Conservation (phyloP, 345 rosid genomes). For the Cardamine resedifolia region DNA sequence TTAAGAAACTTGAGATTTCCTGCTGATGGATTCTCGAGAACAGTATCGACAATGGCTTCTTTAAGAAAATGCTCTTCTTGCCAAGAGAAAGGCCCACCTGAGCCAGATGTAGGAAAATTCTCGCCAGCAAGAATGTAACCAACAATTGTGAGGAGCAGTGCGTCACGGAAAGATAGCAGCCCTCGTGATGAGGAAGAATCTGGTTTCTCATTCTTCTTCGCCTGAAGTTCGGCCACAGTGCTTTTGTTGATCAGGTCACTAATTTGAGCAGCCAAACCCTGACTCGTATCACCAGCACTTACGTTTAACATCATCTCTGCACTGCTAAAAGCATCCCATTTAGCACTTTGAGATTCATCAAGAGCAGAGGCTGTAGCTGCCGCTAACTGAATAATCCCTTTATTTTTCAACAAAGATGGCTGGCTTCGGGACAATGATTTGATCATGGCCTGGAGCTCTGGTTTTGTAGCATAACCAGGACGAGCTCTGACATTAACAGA, state of each 20-base stretch:
- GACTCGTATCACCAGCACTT: slow-evolving; percentile 91
- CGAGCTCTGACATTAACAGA: slow-evolving; percentile 57
- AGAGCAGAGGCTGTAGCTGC: slow-evolving; percentile 65
- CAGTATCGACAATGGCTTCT: slow-evolving; percentile 80
- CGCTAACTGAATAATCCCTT: slow-evolving; percentile 86
- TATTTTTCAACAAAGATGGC: slow-evolving; percentile 61
- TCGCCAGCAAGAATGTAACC: slow-evolving; percentile 95
- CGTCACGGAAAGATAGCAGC: slow-evolving; percentile 70
- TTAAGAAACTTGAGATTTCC: slow-evolving; percentile 72
- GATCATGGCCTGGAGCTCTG: slow-evolving; percentile 70
- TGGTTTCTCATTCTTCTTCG: slow-evolving; percentile 44
- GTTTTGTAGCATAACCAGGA: slow-evolving; percentile 63
- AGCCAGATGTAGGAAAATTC: slow-evolving; percentile 91
- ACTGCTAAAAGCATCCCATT: slow-evolving; percentile 88
- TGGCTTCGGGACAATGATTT: slow-evolving; percentile 63
- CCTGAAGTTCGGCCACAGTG: slow-evolving; percentile 48
- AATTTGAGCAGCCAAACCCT: slow-evolving; percentile 91
- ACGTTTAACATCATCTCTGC: slow-evolving; percentile 84
- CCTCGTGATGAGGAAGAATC: slow-evolving; percentile 47
- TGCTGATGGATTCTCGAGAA: slow-evolving; percentile 67
- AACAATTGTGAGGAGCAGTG: slow-evolving; percentile 64
- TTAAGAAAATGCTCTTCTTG: slow-evolving; percentile 93
- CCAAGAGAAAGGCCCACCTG: slow-evolving; percentile 95
- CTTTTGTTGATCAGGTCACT: slow-evolving; percentile 82
- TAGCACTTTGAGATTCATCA: slow-evolving; percentile 61